Conservation (phyloP, 106 monocot species). For the Iris macrosiphon region DNA sequence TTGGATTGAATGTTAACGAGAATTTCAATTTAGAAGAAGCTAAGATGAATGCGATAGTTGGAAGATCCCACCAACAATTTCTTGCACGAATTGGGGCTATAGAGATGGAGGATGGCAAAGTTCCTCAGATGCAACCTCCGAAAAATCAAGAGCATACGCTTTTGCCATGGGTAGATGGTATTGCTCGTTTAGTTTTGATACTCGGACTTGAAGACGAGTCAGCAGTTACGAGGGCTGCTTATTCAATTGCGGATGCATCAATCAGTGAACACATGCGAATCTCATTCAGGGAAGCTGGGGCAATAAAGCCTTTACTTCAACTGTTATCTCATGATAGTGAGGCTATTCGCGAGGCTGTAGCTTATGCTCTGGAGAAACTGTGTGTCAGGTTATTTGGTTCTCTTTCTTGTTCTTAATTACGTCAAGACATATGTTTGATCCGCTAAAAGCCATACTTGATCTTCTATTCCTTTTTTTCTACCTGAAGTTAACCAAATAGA, state of each 20-base stretch:
- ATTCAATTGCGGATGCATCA: constrained; percentile 66
- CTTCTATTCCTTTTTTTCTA: no score
- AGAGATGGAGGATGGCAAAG: constrained; percentile 40
- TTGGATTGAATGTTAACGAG: constrained; percentile 55
- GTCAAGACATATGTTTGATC: no score
- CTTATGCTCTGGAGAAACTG: constrained; percentile 68
- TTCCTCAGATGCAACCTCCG: constrained; percentile 11
- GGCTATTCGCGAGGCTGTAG: constrained; percentile 44
- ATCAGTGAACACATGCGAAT: constrained; percentile 56
- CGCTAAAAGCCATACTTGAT: no score
- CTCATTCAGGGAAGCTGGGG: constrained; percentile 89
- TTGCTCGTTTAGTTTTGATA: constrained; percentile 83
- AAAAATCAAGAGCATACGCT: constrained; percentile 39
- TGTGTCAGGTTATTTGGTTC: constrained; percentile 47
- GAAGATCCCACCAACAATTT: constrained; percentile 88
- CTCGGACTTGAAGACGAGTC: constrained; percentile 74
- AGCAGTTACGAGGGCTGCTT: constrained; percentile 62
- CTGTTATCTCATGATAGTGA: constrained; percentile 38
- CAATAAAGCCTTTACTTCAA: constrained; percentile 47
- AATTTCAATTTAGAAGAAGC: constrained; percentile 39
- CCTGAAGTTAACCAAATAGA: no score
- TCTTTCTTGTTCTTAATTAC: background rate
- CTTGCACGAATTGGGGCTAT: constrained; percentile 87
- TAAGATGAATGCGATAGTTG: constrained; percentile 78
- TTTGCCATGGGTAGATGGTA: constrained; percentile 70